Conservation (phyloP, 139 green algal genomes). For the Eudorina sp. region DNA sequence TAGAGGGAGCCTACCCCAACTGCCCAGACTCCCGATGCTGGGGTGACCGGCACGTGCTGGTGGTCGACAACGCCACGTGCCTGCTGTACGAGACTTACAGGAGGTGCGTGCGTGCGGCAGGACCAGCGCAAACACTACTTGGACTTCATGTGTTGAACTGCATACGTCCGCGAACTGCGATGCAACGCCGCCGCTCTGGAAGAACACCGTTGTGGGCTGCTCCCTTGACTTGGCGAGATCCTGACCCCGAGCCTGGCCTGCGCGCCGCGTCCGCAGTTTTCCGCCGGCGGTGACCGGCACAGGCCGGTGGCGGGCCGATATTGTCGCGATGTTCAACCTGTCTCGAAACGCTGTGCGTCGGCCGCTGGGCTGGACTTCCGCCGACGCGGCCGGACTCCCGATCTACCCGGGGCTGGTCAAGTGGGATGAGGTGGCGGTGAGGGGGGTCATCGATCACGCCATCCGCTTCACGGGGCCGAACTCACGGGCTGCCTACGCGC, state of each 20-base stretch:
- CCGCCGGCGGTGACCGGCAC: background rate
- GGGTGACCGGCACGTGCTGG: constrained; percentile 58
- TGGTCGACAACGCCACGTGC: constrained; percentile 56
- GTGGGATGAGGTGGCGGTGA: constrained; percentile 26
- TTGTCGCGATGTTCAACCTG: constrained; percentile 23
- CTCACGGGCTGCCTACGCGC: constrained; percentile 31
- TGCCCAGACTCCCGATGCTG: constrained; percentile 38
- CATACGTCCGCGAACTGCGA: too few relatives aligned
- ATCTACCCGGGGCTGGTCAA: constrained; percentile 50
- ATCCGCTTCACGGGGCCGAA: constrained; percentile 59
- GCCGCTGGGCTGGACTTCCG: constrained; percentile 57
- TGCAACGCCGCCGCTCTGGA: too few relatives aligned
- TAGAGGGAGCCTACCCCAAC: constrained; percentile 49
- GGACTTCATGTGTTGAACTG: too few relatives aligned
- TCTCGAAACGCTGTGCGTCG: constrained; percentile 35
- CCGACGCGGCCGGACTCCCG: constrained; percentile 57
- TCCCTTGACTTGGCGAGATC: too few relatives aligned
- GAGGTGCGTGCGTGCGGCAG: background rate
- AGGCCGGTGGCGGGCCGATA: constrained; percentile 27
- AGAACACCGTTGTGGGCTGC: too few relatives aligned
- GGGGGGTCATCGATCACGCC: constrained; percentile 51
- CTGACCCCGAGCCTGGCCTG: too few relatives aligned
- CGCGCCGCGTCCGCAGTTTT: too few relatives aligned
- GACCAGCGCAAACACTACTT: too few relatives aligned
- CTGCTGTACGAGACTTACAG: constrained; percentile 55